Evolutionary conservation across 2,329 filamentous ascomycete genomes (phyloP), one percentile per base, ranked within the genome.

Genomic region (Trichophyton mentagrophytes): DNA sequence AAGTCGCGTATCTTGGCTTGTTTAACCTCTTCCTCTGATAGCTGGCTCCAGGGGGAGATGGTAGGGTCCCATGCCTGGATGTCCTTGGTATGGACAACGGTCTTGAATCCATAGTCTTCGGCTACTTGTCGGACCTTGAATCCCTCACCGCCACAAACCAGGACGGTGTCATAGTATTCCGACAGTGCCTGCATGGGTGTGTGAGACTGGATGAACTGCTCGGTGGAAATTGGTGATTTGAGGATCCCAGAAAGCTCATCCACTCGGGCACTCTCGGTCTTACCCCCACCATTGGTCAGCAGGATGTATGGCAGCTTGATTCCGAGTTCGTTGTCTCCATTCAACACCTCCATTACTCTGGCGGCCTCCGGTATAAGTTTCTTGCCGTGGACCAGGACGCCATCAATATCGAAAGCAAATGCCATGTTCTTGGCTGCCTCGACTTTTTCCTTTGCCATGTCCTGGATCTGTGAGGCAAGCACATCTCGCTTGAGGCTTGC

Each of bases 291-390:
- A 76, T 89, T 89, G 70, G 86, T 89, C 61, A 89, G 76, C 75
- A 89, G 85, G 71, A 88, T 88, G 77, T 88, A 73, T 78, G 63
- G 85, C 79, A 89, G 89, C 80, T 86, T 88, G 77, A 89, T 88
- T 63, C 86, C 86, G 57, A 89, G 82, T 76, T 89, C 84, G 74
- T 88, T 88, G 74, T 88, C 85, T 8, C 85, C 86, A 72, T 88
- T 88, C 58, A 88, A 78, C 71, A 88, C 87, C 71, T 86, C 82
- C 44, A 88, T 80, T 13, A 82, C 83, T 61, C 82, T 79, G 68
- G 81, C 78, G 63, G 84, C 85, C 74, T 88, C 81, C 47, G 84
- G 84, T 64, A 89, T 88, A 62, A 87, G 75, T 61, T 85, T 79
- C 73, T 86, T 85, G 68, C 85, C 85, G 73, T 88, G 86, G 61